These are phyloP conservation scores for Ogataea corticis DNA, from an alignment of 805 yeast genomes.

Conservation along the genomic window DNA sequence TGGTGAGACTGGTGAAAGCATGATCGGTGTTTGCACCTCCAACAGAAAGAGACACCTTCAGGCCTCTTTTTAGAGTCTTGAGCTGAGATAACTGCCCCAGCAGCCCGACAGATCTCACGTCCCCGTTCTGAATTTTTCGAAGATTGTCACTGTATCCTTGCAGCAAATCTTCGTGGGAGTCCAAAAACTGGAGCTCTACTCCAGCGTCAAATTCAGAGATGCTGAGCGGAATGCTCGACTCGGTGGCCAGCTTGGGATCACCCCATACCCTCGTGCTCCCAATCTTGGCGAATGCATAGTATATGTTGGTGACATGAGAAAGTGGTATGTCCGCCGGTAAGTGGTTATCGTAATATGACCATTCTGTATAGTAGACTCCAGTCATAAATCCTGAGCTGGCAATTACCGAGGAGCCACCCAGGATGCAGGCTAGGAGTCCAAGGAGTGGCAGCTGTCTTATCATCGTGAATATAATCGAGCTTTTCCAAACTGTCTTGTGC, in stretches of 20 bases:
- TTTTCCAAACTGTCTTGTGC: too few species aligned
- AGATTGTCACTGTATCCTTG: conserved; percentile 1
- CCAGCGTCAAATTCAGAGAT: neutral
- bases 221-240: conserved; percentile 26
- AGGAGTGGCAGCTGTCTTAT: too few species aligned
- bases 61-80: conserved; percentile 28
- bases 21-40: conserved; percentile 73
- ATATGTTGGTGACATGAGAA: conserved; percentile 59
- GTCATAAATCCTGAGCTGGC: conserved; percentile 1
- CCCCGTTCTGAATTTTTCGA: conserved; percentile 1
- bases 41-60: conserved; percentile 68
- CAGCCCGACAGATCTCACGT: conserved; percentile 24
- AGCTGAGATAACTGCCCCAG: conserved; percentile 33
- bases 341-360: conserved; percentile 70
- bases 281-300: conserved; percentile 74
- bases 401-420: neutral
- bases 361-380: conserved; percentile 51
- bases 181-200: neutral
- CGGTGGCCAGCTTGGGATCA: conserved; percentile 69
- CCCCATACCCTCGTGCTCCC: conserved; percentile 53
- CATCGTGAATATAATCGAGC: too few species aligned
- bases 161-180: neutral
- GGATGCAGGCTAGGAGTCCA: too few species aligned
- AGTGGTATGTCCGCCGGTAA: conserved; percentile 64
- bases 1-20: conserved; percentile 37